phyloP scores from a whole-genome alignment of 768 basidiomycete species.

The Boletellus sp. region DNA sequence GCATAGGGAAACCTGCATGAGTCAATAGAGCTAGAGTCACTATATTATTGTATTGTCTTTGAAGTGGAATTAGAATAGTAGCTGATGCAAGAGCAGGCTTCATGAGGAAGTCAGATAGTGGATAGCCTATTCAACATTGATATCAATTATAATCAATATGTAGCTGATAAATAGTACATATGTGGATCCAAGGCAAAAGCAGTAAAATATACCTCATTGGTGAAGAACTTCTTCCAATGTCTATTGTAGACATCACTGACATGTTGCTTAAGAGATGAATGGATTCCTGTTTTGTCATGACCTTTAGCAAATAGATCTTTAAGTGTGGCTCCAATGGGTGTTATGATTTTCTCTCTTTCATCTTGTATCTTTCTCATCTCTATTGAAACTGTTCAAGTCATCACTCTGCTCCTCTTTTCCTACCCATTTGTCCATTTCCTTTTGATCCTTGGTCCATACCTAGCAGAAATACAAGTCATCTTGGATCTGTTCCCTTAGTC shows the following conservation, averaged over 20 bases:
- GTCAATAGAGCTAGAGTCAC: no score
- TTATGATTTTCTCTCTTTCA: no score
- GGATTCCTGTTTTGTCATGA: not conserved
- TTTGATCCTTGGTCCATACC: no score
- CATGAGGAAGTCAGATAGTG: not conserved
- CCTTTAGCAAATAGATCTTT: not conserved
- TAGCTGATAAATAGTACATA: not conserved
- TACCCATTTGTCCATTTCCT: no score
- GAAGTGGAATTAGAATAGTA: not conserved
- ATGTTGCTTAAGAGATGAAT: not conserved
- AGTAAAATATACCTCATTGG: not conserved
- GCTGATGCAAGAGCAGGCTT: not conserved
- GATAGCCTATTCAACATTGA: not conserved
- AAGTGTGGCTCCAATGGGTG: not conserved
- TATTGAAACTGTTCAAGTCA: no score
- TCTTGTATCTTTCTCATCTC: no score
- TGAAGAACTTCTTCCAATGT: not conserved
- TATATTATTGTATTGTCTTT: not conserved
- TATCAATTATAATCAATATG: not conserved
- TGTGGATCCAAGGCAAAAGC: not conserved
- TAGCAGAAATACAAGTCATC: no score
- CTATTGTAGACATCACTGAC: not conserved
- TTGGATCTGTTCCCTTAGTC: no score
- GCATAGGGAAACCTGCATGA: not conserved
- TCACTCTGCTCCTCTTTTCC: no score